Conservation (phyloP, 768 basidiomycete species). For the Pleurotus eryngii region DNA sequence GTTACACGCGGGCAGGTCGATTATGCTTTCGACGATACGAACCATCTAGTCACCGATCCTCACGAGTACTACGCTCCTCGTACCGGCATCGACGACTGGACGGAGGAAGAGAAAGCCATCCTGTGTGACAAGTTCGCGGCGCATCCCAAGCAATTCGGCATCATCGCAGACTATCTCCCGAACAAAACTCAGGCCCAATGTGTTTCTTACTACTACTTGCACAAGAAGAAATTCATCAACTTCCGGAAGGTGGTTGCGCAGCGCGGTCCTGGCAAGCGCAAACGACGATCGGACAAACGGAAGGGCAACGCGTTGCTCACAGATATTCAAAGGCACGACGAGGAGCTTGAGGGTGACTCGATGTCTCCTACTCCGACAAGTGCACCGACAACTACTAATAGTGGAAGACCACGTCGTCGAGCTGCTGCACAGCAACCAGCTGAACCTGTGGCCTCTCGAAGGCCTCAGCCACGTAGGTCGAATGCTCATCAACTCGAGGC, state of each 20-base stretch:
- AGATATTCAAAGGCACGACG: conserved; percentile 79
- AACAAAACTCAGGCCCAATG: conserved; percentile 89
- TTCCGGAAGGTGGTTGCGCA: conserved; percentile 74
- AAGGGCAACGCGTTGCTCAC: conserved; percentile 79
- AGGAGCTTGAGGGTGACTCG: conserved; percentile 38
- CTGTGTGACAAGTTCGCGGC: conserved; percentile 81
- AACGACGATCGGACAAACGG: conserved; percentile 62
- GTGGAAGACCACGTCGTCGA: conserved; percentile 21
- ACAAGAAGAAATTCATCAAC: conserved; percentile 86
- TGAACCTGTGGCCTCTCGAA: conserved; percentile 26
- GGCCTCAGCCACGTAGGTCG: conserved; percentile 32
- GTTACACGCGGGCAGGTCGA: conserved; percentile 60
- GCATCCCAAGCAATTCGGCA: conserved; percentile 94
- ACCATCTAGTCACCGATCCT: conserved; percentile 75
- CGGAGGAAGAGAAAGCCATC: conserved; percentile 72
- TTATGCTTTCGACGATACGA: conserved; percentile 80
- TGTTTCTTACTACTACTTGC: conserved; percentile 90
- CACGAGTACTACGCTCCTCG: conserved; percentile 69
- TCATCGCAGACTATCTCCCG: conserved; percentile 75
- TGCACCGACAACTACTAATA: conserved; percentile 39
- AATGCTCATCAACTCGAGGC: conserved; percentile 42
- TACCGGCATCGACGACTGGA: conserved; percentile 84
- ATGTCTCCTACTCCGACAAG: conserved; percentile 30
- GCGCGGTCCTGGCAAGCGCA: conserved; percentile 64
- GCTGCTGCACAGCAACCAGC: conserved; percentile 14